Evolutionary conservation across 495 filamentous ascomycete genomes (phyloP), one percentile per base, ranked within the genome.

Genomic region (Aspergillus conjunctus): DNA sequence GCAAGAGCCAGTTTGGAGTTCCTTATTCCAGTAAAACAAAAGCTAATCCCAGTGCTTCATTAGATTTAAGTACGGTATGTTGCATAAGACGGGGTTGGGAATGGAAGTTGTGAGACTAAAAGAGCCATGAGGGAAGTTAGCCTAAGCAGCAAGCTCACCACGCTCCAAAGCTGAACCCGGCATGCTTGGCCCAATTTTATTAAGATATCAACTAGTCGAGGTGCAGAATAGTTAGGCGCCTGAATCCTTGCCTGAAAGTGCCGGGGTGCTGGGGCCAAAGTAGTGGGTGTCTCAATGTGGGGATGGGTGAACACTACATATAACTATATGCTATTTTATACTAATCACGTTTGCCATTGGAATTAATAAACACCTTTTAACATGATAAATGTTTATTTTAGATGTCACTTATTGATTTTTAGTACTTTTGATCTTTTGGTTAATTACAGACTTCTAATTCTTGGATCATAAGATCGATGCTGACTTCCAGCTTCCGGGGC

Each of bases 131-230:
- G 41, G 41, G 41, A 45, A 45, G 41, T 45, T 15, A 45, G 7
- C 41, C 41, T 45, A 45, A 45, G 41, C 41, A 17, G 41, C 41
- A 45, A 45, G 10, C 17, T 45, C 41, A 45, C 41, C 17, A 18
- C 41, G 41, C 41, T 45, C 41, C 41, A 45, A 45, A 15, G 15
- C 41, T 45, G 41, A 45, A 37, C 33, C 33, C 33, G 6, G 33
- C 33, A 37, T 37, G 7, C 33, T 37, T 37, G 33, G 33, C 33
- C 33, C 33, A 37, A 12, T 37, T 37, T 6, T 37, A 37, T 37
- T 12, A 37, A 37, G 33, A 37, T 37, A 37, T 37, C 12, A 12
- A 37, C 33, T 37, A 37, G 33, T 37, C 33, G 33, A 37, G 33
- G 33, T 37, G 33, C 33, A 37, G 33, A 37, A 37, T 37, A 37